A percentile compares a stretch with the other conserved stretches of the same genome.
Conservation (phyloP, 1,139 yeast species). For the Debaryomyces coudertii region DNA sequence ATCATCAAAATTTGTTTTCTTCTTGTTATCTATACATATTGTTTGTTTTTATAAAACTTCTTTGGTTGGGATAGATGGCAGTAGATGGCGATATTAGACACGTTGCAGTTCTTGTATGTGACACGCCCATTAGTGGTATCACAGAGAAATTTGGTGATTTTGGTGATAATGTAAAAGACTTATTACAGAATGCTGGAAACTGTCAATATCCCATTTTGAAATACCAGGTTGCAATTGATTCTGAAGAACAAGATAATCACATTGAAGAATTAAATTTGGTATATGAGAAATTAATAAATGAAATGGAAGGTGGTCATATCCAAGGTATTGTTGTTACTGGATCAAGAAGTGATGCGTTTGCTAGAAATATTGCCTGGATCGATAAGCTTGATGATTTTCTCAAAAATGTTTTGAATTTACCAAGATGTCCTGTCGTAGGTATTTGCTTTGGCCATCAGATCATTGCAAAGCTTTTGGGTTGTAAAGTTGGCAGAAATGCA, state of each 20-base stretch:
- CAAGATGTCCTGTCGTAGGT: conserved; percentile 55
- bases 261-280: conserved; percentile 15
- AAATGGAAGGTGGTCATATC: conserved; percentile 38
- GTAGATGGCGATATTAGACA: conserved; percentile 20
- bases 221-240: conserved; percentile 47
- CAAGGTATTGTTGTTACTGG: conserved; percentile 64
- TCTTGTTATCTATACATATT: background rate
- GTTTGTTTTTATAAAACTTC: background rate
- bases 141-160: conserved; percentile 49
- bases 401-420: conserved; percentile 27
- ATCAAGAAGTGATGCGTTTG: conserved; percentile 62
- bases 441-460: conserved; percentile 91
- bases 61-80: conserved; percentile 6
- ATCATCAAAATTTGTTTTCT: background rate
- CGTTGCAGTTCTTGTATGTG: conserved; percentile 52
- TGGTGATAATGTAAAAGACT: conserved; percentile 48
- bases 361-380: conserved; percentile 56
- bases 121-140: conserved; percentile 39
- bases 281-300: conserved; percentile 23
- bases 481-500: conserved; percentile 57
- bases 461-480: conserved; percentile 66
- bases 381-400: conserved; percentile 48
- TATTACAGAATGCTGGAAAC: conserved; percentile 26
- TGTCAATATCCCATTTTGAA: conserved; percentile 26
- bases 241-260: conserved; percentile 38